Percentiles rank a stretch among this genome's conserved stretches.
These are phyloP conservation scores for Rubus idaeus DNA, from an alignment of 306 rosid species.

Conservation along the genomic window DNA sequence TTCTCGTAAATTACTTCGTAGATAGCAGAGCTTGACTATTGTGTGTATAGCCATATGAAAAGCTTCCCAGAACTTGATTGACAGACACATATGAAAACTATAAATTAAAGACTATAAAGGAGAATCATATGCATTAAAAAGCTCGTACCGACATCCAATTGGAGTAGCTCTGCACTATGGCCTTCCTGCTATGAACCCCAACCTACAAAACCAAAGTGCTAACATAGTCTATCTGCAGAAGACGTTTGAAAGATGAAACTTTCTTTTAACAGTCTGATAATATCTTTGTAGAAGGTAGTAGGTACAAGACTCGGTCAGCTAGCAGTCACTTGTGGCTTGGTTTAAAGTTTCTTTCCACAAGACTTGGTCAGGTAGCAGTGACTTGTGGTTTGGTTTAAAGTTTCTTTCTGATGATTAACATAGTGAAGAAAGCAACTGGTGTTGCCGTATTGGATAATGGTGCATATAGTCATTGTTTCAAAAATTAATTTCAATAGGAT, in stretches of 20 bases:
- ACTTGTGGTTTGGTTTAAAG: slow-evolving; percentile 3
- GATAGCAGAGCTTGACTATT: not conserved
- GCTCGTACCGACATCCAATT: slow-evolving; percentile 31
- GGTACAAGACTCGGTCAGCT: slow-evolving; percentile 23
- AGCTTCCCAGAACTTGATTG: not conserved
- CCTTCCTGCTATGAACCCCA: slow-evolving; percentile 14
- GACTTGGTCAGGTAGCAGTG: slow-evolving; percentile 12
- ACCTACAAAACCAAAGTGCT: not conserved
- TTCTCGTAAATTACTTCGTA: not conserved
- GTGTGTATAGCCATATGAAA: not conserved
- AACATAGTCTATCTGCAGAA: not conserved
- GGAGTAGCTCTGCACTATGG: slow-evolving; percentile 11
- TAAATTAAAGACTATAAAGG: too few species aligned
- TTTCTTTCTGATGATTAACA: not conserved
- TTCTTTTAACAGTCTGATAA: not conserved
- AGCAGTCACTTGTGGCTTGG: slow-evolving; percentile 1
- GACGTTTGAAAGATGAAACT: not conserved
- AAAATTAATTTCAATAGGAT: not conserved
- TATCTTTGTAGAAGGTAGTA: not conserved
- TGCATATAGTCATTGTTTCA: slow-evolving; percentile 1
- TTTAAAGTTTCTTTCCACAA: slow-evolving; percentile 5
- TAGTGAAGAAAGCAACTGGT: not conserved
- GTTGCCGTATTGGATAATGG: slow-evolving; percentile 1
- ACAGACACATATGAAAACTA: not conserved
- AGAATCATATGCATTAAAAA: not conserved